These are phyloP conservation scores for Phytopythium sindhum DNA, from an alignment of 352 stramenopile genomes.

Conservation along the genomic window DNA sequence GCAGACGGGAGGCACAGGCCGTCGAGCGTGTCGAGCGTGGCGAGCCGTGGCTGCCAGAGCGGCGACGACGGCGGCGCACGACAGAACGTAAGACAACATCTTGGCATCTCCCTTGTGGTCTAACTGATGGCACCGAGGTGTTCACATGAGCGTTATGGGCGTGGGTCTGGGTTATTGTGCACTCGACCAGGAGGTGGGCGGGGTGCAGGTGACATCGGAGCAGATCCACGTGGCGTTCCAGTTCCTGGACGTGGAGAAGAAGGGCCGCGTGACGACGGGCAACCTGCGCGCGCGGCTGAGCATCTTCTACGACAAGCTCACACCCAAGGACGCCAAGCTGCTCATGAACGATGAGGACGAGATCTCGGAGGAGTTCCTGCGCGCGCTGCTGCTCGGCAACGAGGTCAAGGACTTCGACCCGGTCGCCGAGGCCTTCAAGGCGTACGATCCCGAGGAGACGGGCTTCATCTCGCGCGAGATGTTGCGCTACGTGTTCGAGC, in stretches of 20 bases:
- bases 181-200: slow-evolving; percentile 54
- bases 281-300: slow-evolving; percentile 76
- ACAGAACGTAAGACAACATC: not conserved
- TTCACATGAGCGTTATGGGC: not conserved
- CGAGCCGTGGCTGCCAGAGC: not conserved
- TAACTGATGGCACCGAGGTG: not conserved
- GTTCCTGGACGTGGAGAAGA: slow-evolving; percentile 87
- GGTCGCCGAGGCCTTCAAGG: slow-evolving; percentile 86
- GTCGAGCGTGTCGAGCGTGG: not conserved
- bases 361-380: slow-evolving; percentile 70
- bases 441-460: slow-evolving; percentile 86
- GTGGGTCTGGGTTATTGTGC: not conserved
- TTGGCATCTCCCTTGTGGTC: not conserved
- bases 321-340: slow-evolving; percentile 73
- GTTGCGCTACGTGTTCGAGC: slow-evolving; percentile 80
- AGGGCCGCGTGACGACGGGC: slow-evolving; percentile 71
- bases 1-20: not conserved
- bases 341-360: slow-evolving; percentile 84
- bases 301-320: slow-evolving; percentile 88
- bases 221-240: slow-evolving; percentile 87
- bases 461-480: slow-evolving; percentile 81
- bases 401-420: slow-evolving; percentile 90
- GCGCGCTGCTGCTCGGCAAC: slow-evolving; percentile 80
- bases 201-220: slow-evolving; percentile 78
- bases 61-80: not conserved